Percentiles rank a stretch among this genome's conserved stretches.
phyloP scores from a whole-genome alignment of 148 eudicot species.

The Linanthus parryae region DNA sequence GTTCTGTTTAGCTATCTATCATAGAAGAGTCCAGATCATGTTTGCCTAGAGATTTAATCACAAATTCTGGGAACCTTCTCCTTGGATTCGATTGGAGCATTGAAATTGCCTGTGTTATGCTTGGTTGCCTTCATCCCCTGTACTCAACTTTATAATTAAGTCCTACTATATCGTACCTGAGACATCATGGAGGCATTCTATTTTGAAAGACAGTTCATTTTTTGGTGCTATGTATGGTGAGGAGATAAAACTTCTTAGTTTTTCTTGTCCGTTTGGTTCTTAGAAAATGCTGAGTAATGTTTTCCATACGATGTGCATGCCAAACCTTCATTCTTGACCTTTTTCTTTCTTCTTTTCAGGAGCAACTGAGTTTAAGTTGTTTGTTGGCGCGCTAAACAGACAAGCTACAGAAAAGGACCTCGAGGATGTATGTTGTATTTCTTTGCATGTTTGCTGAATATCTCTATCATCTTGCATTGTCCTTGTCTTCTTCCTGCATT shows the following conservation, averaged over 20 bases:
- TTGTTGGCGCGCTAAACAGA: slow-evolving; percentile 86
- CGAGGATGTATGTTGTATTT: slow-evolving; percentile 62
- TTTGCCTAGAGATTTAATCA: too few species aligned
- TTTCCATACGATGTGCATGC: background rate
- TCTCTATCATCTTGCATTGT: background rate
- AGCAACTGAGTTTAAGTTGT: slow-evolving; percentile 88
- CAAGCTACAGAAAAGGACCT: slow-evolving; percentile 87
- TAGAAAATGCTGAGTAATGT: too few species aligned
- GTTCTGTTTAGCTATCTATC: too few species aligned
- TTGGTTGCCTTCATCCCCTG: too few species aligned
- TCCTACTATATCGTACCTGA: too few species aligned
- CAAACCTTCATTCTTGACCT: background rate
- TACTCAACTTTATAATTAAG: too few species aligned
- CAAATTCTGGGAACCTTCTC: too few species aligned
- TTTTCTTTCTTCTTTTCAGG: slow-evolving; percentile 29
- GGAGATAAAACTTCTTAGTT: background rate
- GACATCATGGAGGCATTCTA: too few species aligned
- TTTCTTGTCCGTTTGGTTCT: background rate
- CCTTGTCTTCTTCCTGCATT: too few species aligned
- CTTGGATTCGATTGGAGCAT: too few species aligned
- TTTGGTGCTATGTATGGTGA: background rate
- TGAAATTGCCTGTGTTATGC: too few species aligned
- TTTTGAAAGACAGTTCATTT: background rate
- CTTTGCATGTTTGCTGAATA: background rate
- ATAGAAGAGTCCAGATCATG: too few species aligned